These are phyloP conservation scores for Microdochium nivale DNA, from an alignment of 2,329 filamentous ascomycete species.

Conservation along the genomic window DNA sequence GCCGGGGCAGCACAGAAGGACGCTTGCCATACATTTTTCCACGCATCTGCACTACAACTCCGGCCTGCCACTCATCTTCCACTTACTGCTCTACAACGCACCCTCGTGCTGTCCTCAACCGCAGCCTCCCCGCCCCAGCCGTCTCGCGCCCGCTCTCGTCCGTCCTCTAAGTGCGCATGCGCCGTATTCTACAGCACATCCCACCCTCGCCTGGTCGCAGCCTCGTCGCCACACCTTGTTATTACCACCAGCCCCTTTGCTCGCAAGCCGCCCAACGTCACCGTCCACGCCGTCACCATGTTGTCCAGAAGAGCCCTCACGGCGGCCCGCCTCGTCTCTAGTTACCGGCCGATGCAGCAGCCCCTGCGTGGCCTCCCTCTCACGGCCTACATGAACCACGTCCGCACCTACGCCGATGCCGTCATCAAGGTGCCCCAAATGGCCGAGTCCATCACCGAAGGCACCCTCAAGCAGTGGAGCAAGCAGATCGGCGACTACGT, in stretches of 20 bases:
- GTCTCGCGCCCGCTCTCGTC: no score
- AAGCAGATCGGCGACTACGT: constrained; percentile 91
- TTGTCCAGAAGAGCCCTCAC: constrained; percentile 25
- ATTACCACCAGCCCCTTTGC: constrained; percentile 7
- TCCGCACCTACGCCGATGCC: constrained; percentile 65
- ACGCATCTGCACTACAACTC: not conserved
- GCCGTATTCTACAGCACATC: no score
- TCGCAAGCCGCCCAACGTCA: constrained; percentile 3
- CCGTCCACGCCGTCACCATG: constrained; percentile 10
- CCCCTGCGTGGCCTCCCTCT: constrained; percentile 36
- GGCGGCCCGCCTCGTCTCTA: constrained; percentile 28
- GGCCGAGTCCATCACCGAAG: constrained; percentile 98
- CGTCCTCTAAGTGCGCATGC: no score
- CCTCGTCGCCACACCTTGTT: constrained; percentile 1
- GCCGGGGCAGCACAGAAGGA: not conserved
- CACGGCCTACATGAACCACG: constrained; percentile 44
- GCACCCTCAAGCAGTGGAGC: constrained; percentile 89
- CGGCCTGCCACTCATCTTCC: not conserved
- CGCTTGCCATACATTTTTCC: not conserved
- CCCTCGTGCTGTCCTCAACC: not conserved
- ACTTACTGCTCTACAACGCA: not conserved
- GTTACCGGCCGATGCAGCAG: constrained; percentile 26
- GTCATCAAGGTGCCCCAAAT: constrained; percentile 93
- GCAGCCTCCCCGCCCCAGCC: no score
- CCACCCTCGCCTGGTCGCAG: no score